A percentile compares a stretch with the other conserved stretches of the same genome.
Evolutionary conservation across 2,329 filamentous ascomycete species (phyloP).

Genomic region (Fusarium transvaalense): DNA sequence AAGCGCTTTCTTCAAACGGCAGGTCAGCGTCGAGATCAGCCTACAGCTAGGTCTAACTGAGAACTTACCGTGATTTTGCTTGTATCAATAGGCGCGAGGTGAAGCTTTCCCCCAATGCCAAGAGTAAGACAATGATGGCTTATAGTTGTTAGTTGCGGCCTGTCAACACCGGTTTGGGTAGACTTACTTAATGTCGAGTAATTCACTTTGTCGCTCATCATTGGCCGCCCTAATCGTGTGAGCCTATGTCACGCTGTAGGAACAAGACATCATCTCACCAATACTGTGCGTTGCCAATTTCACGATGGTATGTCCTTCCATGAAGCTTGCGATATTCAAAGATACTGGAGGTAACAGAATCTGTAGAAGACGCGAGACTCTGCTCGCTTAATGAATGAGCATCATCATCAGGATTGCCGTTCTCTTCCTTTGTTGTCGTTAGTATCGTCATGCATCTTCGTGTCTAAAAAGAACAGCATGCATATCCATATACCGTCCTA

Average conservation of each 20-base stretch:
- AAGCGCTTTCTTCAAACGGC: not conserved
- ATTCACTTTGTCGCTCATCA: slow-evolving; percentile 15
- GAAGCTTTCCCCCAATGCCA: slow-evolving; percentile 10
- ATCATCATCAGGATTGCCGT: not conserved
- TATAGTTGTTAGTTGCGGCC: rapidly evolving
- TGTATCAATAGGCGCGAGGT: slow-evolving; percentile 17
- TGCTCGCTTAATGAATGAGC: slow-evolving; percentile 9
- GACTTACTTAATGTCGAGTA: slow-evolving; percentile 19
- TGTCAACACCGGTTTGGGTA: rapidly evolving
- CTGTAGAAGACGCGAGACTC: slow-evolving; percentile 11
- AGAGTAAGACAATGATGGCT: slow-evolving; percentile 20
- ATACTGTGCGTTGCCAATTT: slow-evolving; percentile 21
- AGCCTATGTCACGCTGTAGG: not conserved
- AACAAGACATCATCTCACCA: not conserved
- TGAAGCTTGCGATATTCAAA: slow-evolving; percentile 27
- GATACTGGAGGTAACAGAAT: slow-evolving; percentile 16
- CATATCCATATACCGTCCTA: not conserved
- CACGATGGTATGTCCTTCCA: slow-evolving; percentile 20
- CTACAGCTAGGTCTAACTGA: rapidly evolving
- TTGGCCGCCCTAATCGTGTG: slow-evolving; percentile 1
- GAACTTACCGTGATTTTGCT: slow-evolving; percentile 6
- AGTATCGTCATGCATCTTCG: not conserved
- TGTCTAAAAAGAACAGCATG: not conserved
- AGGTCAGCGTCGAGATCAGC: not conserved
- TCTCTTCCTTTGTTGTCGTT: not conserved